Base-by-base conservation (phyloP, 768 basidiomycete genomes). In the Rubroboletus pulcherrimus region DNA sequence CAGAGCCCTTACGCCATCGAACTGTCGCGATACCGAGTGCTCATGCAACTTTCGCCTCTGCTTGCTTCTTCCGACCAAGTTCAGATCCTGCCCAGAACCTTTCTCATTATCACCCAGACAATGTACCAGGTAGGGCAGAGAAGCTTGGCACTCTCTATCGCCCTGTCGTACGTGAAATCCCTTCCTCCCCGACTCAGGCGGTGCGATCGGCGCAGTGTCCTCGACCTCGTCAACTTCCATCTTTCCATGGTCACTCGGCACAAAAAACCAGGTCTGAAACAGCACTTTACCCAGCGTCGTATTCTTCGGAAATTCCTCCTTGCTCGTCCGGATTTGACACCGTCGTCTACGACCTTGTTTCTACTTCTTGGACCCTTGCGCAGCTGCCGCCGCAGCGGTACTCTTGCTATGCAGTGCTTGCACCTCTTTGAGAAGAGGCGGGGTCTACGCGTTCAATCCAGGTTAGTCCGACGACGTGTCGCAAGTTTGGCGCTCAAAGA, bases 401-500 rank as follows among this genome's bases (percentile, higher is more conserved):
- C 78, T 14, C 67, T 80, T 19, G 86, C 84, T 14, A 69, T 73
- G 61, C 72, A 72, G 35, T 67, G 79, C 31, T 63, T 83, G 26
- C 60, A 60, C 41, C 62, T 66, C 42, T 89, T 85, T 66, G 73
- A 73, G 60, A 65, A 66, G 50, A 73, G 75, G 60, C 90, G 84
- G 84, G 87, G 88, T 3, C 52, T 69, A 19, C 67, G 66, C 26
- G 72, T 86, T 6, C 80, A 80, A 60, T 82, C 87, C 70, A 73
- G 77, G 49, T 72, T 75, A 21, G 86, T 90, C 21, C 77, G 80
- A 63, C 79, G 83, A 54, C 81, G 85, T 40, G 68, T 90, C 50
- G 78, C 78, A 6, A 71, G 68, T 40, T 73, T 87, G 45, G 87
- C 86, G 31, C 63, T 86, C 52, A 87, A 85, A 67, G 82, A 90